Base-by-base conservation (phyloP, 768 basidiomycete genomes). In the Tephrocybe rancida region DNA sequence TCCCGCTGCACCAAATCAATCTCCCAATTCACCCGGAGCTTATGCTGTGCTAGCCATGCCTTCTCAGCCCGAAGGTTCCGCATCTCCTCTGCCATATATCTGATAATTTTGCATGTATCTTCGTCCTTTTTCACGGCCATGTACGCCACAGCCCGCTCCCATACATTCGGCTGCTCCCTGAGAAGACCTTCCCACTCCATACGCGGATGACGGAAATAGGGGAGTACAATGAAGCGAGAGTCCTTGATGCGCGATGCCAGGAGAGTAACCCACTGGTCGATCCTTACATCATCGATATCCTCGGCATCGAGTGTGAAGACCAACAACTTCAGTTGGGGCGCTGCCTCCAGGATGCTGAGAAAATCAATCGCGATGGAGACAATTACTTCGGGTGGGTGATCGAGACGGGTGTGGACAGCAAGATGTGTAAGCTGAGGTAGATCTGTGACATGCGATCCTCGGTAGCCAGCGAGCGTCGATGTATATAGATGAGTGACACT, bases 401-500 rank as follows among this genome's bases (percentile, higher is more conserved):
- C 55, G 2, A 62, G 29, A 21, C 67, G 70, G 6, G 71, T 67
- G 47, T 66, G 63, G 2, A 70, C 67, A 16, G 69, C 70, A 5
- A 74, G 65, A 44, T 73, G 71, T 2, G 69, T 73, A 3, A 74
- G 61, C 19, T 50, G 46, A 0, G 69, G 66, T 14, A 72, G 61
- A 56, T 73, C 70, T 10, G 62, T 56, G 24, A 73, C 62, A 41
- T 62, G 63, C 11, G 73, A 70, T 21, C 59, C 57, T 11, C 65
- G 66, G 46, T 70, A 66, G 14, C 69, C 71, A 18, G 53, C 50
- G 14, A 70, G 64, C 9, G 66, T 64, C 26, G 66, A 69, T 1
- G 73, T 71, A 42, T 69, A 73, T 11, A 74, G 60, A 57, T 71
- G 70, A 1, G 70, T 71, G 11, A 71, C 70, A 11, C 58, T 50